A percentile compares a stretch with the other conserved stretches of the same genome.
phyloP scores from a whole-genome alignment of 441 rosid species.

The Populus hybrid region DNA sequence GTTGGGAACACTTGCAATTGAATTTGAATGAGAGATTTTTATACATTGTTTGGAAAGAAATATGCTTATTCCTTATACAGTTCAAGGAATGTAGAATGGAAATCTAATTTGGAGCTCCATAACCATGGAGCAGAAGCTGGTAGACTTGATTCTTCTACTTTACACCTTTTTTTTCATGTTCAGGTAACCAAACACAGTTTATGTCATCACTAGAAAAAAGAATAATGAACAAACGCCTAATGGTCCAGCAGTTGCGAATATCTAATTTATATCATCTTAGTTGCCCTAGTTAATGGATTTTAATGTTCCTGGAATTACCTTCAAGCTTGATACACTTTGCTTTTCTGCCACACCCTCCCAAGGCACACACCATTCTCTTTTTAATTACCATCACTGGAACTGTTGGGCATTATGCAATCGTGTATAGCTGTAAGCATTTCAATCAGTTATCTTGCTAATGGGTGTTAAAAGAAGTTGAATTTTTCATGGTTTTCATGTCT shows the following conservation, averaged over 20 bases:
- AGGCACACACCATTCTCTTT: neutral
- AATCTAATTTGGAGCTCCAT: neutral
- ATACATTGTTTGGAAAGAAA: neutral
- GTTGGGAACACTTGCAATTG: neutral
- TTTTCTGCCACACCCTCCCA: neutral
- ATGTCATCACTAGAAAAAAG: neutral
- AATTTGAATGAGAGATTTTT: neutral
- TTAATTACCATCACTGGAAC: neutral
- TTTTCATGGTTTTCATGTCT: neutral
- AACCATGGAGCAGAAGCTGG: neutral
- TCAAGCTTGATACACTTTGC: neutral
- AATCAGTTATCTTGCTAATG: neutral
- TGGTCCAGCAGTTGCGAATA: neutral
- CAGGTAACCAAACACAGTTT: neutral
- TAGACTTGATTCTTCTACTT: neutral
- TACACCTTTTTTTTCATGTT: too few species aligned
- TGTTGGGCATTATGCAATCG: neutral
- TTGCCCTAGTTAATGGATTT: neutral
- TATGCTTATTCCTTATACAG: neutral
- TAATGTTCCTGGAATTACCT: neutral
- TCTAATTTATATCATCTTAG: neutral
- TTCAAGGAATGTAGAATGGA: neutral
- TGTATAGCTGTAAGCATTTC: neutral
- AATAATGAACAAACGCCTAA: neutral
- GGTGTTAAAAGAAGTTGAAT: neutral